Evolutionary conservation across 1,284 basidiomycete species (phyloP).

Genomic region (Cutaneotrichosporon mucoides): DNA sequence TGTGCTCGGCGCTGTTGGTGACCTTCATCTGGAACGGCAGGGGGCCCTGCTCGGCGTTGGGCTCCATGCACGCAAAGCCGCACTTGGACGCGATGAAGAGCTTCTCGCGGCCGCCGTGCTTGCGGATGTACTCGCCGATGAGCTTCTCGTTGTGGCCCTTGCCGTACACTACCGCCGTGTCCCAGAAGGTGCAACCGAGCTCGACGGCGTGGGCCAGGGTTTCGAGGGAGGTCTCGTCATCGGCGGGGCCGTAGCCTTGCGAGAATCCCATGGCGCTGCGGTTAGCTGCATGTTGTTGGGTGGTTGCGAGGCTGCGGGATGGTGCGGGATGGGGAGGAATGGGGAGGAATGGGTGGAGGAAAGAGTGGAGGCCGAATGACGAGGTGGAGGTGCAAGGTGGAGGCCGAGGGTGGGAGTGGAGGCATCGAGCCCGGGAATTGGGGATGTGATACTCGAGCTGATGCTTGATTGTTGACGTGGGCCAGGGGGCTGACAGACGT

Average conservation of each 20-base stretch:
- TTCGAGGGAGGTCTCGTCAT: conserved; percentile 25
- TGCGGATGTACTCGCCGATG: conserved; percentile 42
- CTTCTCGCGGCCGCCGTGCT: conserved; percentile 37
- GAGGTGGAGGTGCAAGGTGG: no score
- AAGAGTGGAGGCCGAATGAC: no score
- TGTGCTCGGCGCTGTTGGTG: conserved; percentile 38
- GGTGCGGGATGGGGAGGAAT: no score
- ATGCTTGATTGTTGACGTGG: no score
- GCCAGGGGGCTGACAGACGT: no score
- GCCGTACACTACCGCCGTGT: conserved; percentile 39
- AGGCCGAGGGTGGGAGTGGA: no score
- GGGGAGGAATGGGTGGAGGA: no score
- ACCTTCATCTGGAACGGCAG: conserved; percentile 4
- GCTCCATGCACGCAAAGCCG: conserved; percentile 23
- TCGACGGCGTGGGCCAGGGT: conserved; percentile 34
- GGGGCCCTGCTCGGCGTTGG: no score
- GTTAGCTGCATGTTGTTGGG: neutral
- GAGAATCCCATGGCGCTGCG: conserved; percentile 32
- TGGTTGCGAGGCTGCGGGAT: no score
- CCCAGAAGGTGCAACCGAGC: conserved; percentile 45
- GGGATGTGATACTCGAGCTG: neutral
- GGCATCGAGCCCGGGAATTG: no score
- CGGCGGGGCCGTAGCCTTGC: conserved; percentile 22
- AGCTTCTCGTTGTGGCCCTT: conserved; percentile 47
- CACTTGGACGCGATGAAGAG: conserved; percentile 51